phyloP scores from a whole-genome alignment of 306 rosid species.

The Echinosophora koreensis region DNA sequence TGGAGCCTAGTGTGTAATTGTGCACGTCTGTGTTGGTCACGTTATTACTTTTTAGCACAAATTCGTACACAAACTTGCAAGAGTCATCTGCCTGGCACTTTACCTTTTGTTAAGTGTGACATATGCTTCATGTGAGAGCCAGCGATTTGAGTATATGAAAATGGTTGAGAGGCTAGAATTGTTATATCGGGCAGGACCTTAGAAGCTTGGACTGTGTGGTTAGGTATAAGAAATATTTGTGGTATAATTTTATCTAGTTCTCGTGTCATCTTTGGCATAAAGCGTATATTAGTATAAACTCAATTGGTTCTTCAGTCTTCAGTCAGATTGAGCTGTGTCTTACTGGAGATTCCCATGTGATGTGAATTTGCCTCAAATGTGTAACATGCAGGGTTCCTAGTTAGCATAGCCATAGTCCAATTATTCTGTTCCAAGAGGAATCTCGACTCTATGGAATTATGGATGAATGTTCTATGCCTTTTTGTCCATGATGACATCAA shows the following conservation, averaged over 20 bases:
- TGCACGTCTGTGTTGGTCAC: constrained; percentile 14
- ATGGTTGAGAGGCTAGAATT: background rate
- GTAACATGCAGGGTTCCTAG: constrained; percentile 41
- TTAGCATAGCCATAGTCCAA: constrained; percentile 44
- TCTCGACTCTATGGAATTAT: constrained; percentile 32
- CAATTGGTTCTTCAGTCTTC: constrained; percentile 5
- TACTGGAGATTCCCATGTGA: constrained; percentile 38
- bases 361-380: constrained; percentile 24
- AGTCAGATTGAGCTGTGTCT: constrained; percentile 29
- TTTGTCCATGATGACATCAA: constrained; percentile 17
- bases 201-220: background rate
- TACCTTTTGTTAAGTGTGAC: background rate
- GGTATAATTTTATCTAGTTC: background rate
- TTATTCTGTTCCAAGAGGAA: constrained; percentile 44
- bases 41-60: constrained; percentile 2
- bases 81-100: background rate
- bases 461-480: constrained; percentile 17
- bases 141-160: background rate
- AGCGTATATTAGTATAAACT: background rate
- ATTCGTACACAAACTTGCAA: constrained; percentile 17
- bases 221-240: background rate
- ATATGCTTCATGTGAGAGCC: background rate
- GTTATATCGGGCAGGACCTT: background rate
- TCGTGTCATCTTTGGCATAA: constrained; percentile 9
- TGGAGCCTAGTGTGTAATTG: constrained; percentile 12